Percentiles rank a stretch among this genome's conserved stretches.
These are phyloP conservation scores for Hamamelis virginiana DNA, from an alignment of 164 flowering plant genomes.

Conservation along the genomic window DNA sequence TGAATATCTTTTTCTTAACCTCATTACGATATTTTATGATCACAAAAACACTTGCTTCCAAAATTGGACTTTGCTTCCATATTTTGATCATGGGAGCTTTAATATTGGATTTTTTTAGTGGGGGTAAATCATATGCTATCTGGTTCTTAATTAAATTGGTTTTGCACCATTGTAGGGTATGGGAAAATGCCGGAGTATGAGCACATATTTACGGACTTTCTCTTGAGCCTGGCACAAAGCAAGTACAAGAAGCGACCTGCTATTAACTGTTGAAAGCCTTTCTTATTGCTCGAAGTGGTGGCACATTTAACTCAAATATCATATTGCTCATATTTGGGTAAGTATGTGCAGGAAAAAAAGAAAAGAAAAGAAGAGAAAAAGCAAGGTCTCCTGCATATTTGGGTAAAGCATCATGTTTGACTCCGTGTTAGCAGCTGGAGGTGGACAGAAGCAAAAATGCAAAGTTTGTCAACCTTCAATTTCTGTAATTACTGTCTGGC, in stretches of 20 bases:
- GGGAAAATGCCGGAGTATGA: slow-evolving; percentile 91
- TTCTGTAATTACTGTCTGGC: slow-evolving; percentile 12
- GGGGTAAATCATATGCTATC: background rate
- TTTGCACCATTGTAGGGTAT: slow-evolving; percentile 30
- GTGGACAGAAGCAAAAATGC: background rate
- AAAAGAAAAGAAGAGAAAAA: no score
- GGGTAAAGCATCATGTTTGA: slow-evolving; percentile 4
- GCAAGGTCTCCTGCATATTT: background rate
- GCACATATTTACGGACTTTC: slow-evolving; percentile 83
- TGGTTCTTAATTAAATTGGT: background rate
- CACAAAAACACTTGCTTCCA: no score
- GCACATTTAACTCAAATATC: background rate
- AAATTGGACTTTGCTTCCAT: no score
- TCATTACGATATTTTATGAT: no score
- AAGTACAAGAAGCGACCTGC: slow-evolving; percentile 43
- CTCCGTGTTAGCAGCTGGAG: slow-evolving; percentile 13
- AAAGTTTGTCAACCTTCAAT: background rate
- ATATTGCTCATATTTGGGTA: background rate
- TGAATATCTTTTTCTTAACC: no score
- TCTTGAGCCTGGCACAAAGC: slow-evolving; percentile 52
- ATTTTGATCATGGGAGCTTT: background rate
- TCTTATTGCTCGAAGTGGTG: background rate
- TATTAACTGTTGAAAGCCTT: slow-evolving; percentile 15
- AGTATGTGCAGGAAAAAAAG: slow-evolving; percentile 1
- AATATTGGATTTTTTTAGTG: no score